Evolutionary conservation across 805 yeast species (phyloP).

Genomic region (Candida glaebosa): DNA sequence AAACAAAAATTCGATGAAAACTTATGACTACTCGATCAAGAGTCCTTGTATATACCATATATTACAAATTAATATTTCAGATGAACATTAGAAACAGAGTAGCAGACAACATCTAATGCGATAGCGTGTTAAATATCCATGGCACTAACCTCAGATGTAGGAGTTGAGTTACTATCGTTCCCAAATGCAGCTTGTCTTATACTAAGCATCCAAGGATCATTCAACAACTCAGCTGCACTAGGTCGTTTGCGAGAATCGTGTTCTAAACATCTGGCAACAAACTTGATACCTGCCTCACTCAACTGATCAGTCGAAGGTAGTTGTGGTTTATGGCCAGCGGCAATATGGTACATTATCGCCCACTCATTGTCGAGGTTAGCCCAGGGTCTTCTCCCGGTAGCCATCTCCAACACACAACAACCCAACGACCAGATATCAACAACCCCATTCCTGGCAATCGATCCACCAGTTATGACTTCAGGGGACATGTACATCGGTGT

Average conservation of each 20-base stretch:
- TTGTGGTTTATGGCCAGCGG: slow-evolving; percentile 89
- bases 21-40: background rate
- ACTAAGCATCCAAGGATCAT: slow-evolving; percentile 85
- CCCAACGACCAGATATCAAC: slow-evolving; percentile 96
- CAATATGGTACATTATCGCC: slow-evolving; percentile 98
- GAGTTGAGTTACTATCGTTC: slow-evolving; percentile 30
- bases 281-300: slow-evolving; percentile 66
- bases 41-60: slow-evolving; percentile 3
- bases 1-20: slow-evolving; percentile 24
- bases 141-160: slow-evolving; percentile 27
- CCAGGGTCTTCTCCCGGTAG: slow-evolving; percentile 96
- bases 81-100: too few relatives aligned
- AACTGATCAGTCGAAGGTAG: slow-evolving; percentile 78
- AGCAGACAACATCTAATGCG: too few relatives aligned
- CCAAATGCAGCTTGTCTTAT: slow-evolving; percentile 70
- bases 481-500: slow-evolving; percentile 99
- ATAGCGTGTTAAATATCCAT: slow-evolving; percentile 3
- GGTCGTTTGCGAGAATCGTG: slow-evolving; percentile 80
- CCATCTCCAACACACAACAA: slow-evolving; percentile 94
- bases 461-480: slow-evolving; percentile 82
- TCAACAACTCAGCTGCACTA: slow-evolving; percentile 77
- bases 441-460: slow-evolving; percentile 58
- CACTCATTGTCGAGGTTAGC: slow-evolving; percentile 92
- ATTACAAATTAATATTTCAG: too few relatives aligned
- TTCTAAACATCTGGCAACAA: slow-evolving; percentile 72